Evolutionary conservation across 2,329 filamentous ascomycete genomes (phyloP).

Genomic region (Penicillium sp.): DNA sequence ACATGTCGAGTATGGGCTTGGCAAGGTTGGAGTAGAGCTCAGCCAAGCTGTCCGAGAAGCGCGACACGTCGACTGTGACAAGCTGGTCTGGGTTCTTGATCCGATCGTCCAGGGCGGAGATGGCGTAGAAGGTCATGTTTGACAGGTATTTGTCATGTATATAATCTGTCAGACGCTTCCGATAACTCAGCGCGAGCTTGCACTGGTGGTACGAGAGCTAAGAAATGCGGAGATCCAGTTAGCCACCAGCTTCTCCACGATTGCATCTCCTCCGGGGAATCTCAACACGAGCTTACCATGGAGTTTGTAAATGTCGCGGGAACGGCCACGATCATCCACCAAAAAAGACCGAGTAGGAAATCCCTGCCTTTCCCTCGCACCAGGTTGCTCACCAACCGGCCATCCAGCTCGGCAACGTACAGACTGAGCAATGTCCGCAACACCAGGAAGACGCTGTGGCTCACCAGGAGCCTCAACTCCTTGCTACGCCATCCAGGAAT

Average conservation of each 20-base stretch:
- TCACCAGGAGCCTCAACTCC: constrained; percentile 79
- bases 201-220: constrained; percentile 96
- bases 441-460: constrained; percentile 91
- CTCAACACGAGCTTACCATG: constrained; percentile 64
- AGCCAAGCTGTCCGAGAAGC: constrained; percentile 91
- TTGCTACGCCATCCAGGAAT: constrained; percentile 88
- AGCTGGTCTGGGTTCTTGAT: constrained; percentile 99
- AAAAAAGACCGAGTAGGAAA: constrained; percentile 82
- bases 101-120: constrained; percentile 90
- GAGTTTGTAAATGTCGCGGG: constrained; percentile 98
- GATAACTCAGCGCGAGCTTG: constrained; percentile 87
- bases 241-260: constrained; percentile 7
- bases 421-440: constrained; percentile 87
- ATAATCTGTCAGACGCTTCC: constrained; percentile 86
- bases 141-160: constrained; percentile 95
- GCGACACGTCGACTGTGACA: constrained; percentile 92
- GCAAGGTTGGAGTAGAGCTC: constrained; percentile 96
- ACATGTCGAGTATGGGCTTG: constrained; percentile 91
- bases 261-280: background rate
- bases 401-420: constrained; percentile 95
- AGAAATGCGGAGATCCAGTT: constrained; percentile 2
- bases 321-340: constrained; percentile 98
- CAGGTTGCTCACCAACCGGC: constrained; percentile 84
- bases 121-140: constrained; percentile 97
- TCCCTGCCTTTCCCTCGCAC: constrained; percentile 89